Evolutionary conservation across 306 rosid species (phyloP).

Genomic region (Cicer bijugum): DNA sequence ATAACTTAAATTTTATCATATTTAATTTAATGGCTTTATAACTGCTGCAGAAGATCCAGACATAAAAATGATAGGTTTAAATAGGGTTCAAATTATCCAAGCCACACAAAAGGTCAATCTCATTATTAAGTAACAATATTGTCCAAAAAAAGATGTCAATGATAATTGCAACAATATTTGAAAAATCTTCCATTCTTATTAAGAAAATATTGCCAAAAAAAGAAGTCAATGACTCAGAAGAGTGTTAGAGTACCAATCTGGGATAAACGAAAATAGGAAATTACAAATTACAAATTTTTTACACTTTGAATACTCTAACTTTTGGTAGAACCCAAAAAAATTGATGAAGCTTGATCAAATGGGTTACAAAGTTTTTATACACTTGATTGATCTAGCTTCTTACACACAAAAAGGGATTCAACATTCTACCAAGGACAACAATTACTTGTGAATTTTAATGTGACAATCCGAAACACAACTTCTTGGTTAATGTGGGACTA

Average conservation of each 20-base stretch:
- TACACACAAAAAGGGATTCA: conserved; percentile 1
- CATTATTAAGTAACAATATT: too few species aligned
- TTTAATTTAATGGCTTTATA: too few species aligned
- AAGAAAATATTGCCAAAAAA: too few species aligned
- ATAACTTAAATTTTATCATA: too few species aligned
- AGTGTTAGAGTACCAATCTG: not conserved
- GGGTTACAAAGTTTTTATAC: not conserved
- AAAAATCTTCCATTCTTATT: conserved; percentile 23
- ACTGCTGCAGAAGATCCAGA: too few species aligned
- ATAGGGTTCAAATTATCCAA: too few species aligned
- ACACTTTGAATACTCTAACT: conserved; percentile 11
- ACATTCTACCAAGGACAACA: conserved; percentile 9
- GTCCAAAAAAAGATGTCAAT: not conserved
- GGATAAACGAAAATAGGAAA: not conserved
- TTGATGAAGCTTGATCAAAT: not conserved
- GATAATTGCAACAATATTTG: conserved; percentile 10
- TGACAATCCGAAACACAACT: conserved; percentile 1
- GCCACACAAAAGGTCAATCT: too few species aligned
- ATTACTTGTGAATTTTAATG: conserved; percentile 5
- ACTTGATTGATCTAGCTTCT: conserved; percentile 1
- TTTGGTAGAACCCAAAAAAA: not conserved
- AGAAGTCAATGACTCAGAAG: not conserved
- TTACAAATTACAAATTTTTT: not conserved
- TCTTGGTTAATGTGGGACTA: not conserved
- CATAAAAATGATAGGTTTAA: too few species aligned